Conservation (phyloP, 1,139 yeast genomes). For the Geotrichum fermentans region DNA sequence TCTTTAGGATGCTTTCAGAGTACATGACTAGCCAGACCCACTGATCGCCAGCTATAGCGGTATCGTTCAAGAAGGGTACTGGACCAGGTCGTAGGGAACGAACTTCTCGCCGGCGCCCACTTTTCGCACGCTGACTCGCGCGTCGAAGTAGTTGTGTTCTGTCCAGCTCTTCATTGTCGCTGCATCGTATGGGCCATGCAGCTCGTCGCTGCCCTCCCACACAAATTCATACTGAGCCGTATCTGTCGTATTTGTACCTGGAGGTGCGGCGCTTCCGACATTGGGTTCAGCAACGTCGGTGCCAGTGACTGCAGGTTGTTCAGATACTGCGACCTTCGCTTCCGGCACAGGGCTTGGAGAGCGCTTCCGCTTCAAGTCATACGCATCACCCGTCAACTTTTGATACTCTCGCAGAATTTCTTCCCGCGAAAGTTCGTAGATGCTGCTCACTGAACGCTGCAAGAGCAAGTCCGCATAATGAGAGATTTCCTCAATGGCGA, state of each 20-base stretch:
- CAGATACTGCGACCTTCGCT: not conserved
- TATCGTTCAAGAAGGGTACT: too few species aligned
- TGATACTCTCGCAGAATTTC: conserved; percentile 53
- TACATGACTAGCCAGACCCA: too few species aligned
- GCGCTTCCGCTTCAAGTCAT: conserved; percentile 27
- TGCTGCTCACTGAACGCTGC: conserved; percentile 40
- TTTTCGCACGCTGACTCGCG: conserved; percentile 44
- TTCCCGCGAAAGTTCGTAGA: conserved; percentile 56
- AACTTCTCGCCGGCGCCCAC: conserved; percentile 29
- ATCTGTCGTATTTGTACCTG: not conserved
- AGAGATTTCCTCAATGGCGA: conserved; percentile 43
- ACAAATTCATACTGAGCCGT: conserved; percentile 52
- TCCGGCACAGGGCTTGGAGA: conserved; percentile 13
- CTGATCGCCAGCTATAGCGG: too few species aligned
- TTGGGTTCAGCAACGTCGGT: conserved; percentile 15
- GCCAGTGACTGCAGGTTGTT: not conserved
- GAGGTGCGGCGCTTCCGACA: conserved; percentile 18
- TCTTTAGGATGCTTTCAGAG: too few species aligned
- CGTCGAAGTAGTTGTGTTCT: conserved; percentile 49
- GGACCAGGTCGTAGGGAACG: conserved; percentile 8
- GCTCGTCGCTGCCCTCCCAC: conserved; percentile 49
- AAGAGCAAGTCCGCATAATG: conserved; percentile 48
- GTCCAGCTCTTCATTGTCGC: conserved; percentile 61
- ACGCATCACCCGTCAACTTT: conserved; percentile 46
- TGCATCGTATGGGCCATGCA: conserved; percentile 58